Evolutionary conservation across 2,329 filamentous ascomycete genomes (phyloP), one percentile per base, ranked within the genome.

Genomic region (Phialemonium atrogriseum): DNA sequence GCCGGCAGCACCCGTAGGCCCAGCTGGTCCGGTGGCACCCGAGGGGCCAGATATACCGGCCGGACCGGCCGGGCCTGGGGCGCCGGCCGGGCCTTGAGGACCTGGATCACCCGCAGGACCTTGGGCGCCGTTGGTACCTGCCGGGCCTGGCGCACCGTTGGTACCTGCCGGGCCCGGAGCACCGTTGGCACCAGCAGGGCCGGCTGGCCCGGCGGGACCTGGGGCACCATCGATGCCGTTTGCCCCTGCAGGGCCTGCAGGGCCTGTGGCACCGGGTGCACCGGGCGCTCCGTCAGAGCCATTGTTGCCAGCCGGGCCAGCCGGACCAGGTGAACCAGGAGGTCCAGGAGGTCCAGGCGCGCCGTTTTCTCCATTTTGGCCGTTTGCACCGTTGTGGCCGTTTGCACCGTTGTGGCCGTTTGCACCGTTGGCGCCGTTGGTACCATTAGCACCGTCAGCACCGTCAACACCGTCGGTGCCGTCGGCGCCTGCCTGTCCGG

Each of bases 371-470:
- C 35, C 35, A n/a, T 21, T 29, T 16, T 16, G 11, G 10, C 35
- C 35, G 12, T 19, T 24, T 10, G 28, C 23, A 3, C 35, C 34
- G 10, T 13, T 25, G 13, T 15, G n/a, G 12, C 34, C 34, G 9
- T n/a, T 16, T 9, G 25, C 18, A 4, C 34, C 35, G 9, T 16
- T 29, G 11, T 20, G 13, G 17, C 35, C 35, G 10, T 19, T 19
- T 7, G 21, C 17, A 5, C 35, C 35, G 10, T 16, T 29, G 18
- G 24, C 14, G 9, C 35, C 35, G 12, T 31, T 30, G 10, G 27
- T 10, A 22, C 30, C 38, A 15, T 36, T 35, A n/a, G 24, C 18
- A 13, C 31, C 31, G 14, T 33, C 24, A 21, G 18, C 5, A 7
- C 31, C 31, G 16, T 33, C 24, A 16, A 26, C 16, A 14, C 31